phyloP scores from a whole-genome alignment of 2,329 filamentous ascomycete species.

The Corynespora cassiicola region DNA sequence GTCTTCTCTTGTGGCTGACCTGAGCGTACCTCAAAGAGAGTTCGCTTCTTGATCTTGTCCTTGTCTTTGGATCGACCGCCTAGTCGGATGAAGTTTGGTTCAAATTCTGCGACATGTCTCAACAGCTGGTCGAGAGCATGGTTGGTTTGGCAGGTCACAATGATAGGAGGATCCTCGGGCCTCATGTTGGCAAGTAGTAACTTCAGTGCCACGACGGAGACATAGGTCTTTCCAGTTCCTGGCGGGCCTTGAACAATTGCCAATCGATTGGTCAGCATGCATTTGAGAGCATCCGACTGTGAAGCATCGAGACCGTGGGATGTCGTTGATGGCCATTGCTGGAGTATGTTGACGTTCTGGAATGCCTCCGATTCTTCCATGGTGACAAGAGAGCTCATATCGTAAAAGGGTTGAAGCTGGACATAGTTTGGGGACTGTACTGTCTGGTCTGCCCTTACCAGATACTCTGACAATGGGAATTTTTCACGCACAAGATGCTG shows the following conservation, averaged over 20 bases:
- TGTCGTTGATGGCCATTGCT: slow-evolving; percentile 59
- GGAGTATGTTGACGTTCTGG: slow-evolving; percentile 60
- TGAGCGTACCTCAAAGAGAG: slow-evolving; percentile 67
- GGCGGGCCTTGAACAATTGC: slow-evolving; percentile 86
- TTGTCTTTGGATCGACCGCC: slow-evolving; percentile 74
- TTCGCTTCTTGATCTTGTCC: slow-evolving; percentile 68
- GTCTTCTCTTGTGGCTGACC: slow-evolving; percentile 23
- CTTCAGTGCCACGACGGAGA: slow-evolving; percentile 75
- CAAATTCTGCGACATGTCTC: slow-evolving; percentile 66
- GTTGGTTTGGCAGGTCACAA: slow-evolving; percentile 87
- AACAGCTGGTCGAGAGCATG: slow-evolving; percentile 88
- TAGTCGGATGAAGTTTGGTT: slow-evolving; percentile 68
- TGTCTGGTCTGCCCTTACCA: slow-evolving; percentile 57
- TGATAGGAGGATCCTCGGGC: slow-evolving; percentile 68
- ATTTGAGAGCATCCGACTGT: slow-evolving; percentile 71
- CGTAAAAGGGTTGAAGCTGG: slow-evolving; percentile 53
- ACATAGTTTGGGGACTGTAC: slow-evolving; percentile 62
- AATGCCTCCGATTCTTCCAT: slow-evolving; percentile 45
- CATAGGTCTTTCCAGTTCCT: slow-evolving; percentile 80
- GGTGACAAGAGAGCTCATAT: slow-evolving; percentile 57
- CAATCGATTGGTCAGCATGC: slow-evolving; percentile 74
- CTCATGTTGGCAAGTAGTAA: slow-evolving; percentile 67
- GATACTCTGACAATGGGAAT: slow-evolving; percentile 68
- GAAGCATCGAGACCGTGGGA: slow-evolving; percentile 68
- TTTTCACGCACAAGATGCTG: slow-evolving; percentile 69